Conservation (phyloP, 2,329 filamentous ascomycete species). For the Metarhizium robertsii region DNA sequence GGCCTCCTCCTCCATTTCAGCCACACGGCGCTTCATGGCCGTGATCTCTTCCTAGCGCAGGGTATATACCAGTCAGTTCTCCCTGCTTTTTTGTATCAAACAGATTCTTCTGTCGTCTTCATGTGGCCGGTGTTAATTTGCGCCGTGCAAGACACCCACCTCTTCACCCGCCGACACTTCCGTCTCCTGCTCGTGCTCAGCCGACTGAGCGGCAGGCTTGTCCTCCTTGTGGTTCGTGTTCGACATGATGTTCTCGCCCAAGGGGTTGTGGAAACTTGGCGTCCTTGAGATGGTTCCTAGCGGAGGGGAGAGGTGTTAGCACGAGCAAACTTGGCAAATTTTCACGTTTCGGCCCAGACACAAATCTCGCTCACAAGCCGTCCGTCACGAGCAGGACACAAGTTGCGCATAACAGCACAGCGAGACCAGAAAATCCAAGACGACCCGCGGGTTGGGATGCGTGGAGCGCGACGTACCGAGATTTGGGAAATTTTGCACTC, state of each 20-base stretch:
- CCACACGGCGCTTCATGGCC: slow-evolving; percentile 78
- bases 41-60: slow-evolving; percentile 62
- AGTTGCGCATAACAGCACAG: no score
- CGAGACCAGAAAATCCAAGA: neutral
- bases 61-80: slow-evolving; percentile 19
- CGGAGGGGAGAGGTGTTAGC: no score
- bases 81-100: slow-evolving; percentile 7
- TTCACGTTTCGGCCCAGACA: no score
- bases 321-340: no score
- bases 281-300: no score
- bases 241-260: slow-evolving; percentile 4
- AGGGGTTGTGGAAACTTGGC: neutral
- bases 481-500: neutral
- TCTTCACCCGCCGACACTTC: slow-evolving; percentile 11
- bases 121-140: neutral
- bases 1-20: slow-evolving; percentile 85
- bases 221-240: slow-evolving; percentile 5
- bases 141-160: slow-evolving; percentile 7
- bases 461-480: neutral
- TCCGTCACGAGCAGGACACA: no score
- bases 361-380: no score
- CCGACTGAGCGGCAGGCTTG: slow-evolving; percentile 4
- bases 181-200: slow-evolving; percentile 5
- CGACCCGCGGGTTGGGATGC: neutral
- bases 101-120: neutral